Conservation (phyloP, 371 early-diverging fungal species). For the Amoeboaphelidium protococcarum region DNA sequence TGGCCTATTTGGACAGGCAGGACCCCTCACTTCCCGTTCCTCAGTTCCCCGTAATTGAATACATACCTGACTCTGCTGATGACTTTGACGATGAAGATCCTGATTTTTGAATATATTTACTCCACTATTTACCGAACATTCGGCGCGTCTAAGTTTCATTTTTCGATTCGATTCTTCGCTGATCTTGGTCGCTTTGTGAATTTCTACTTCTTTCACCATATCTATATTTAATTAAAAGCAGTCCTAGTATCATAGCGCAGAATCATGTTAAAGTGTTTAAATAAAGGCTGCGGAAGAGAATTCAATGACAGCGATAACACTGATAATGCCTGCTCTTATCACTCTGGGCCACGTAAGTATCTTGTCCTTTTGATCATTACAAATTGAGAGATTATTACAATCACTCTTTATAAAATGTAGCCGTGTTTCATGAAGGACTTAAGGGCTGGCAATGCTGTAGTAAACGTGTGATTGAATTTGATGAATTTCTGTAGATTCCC, state of each 20-base stretch:
- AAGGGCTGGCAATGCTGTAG: conserved; percentile 87
- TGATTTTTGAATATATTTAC: neutral
- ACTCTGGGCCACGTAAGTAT: conserved; percentile 46
- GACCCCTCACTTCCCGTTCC: no score
- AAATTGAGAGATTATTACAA: no score
- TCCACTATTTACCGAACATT: no score
- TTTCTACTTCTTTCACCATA: neutral
- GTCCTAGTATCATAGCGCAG: neutral
- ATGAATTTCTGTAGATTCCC: conserved; percentile 61
- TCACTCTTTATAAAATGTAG: no score
- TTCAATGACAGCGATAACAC: conserved; percentile 32
- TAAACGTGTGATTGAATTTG: conserved; percentile 64
- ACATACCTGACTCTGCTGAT: neutral
- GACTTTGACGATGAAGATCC: neutral
- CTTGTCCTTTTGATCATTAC: no score
- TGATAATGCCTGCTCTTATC: conserved; percentile 23
- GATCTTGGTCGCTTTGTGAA: neutral
- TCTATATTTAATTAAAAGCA: no score
- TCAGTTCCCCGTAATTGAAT: neutral
- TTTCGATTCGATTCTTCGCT: no score
- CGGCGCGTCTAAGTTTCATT: no score
- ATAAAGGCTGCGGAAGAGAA: conserved; percentile 51
- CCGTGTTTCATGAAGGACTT: conserved; percentile 21
- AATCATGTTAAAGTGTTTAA: neutral
- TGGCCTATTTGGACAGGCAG: no score